Conservation (phyloP, 805 yeast species). For the Wickerhamiella sergipiensis region DNA sequence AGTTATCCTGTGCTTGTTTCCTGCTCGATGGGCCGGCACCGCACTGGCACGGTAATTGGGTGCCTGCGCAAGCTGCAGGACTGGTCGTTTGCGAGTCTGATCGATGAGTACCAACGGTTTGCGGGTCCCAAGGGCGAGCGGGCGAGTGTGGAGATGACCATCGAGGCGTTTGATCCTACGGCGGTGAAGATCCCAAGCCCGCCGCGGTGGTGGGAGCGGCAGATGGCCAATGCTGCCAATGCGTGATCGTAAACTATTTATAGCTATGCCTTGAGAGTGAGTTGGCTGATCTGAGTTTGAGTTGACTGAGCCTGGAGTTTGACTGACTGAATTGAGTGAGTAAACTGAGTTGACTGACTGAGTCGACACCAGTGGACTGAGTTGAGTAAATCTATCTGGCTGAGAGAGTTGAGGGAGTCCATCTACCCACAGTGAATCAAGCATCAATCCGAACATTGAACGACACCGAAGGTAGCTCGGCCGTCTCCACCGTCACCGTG, state of each 20-base stretch:
- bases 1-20: constrained; percentile 81
- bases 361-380: not conserved
- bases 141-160: constrained; percentile 76
- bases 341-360: not conserved
- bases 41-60: constrained; percentile 95
- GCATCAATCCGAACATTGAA: constrained; percentile 41
- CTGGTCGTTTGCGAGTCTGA: constrained; percentile 94
- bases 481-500: constrained; percentile 48
- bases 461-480: constrained; percentile 50
- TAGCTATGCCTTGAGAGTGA: too few species aligned
- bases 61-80: constrained; percentile 85
- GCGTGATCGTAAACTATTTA: too few species aligned
- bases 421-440: too few species aligned
- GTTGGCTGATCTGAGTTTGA: too few species aligned
- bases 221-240: not conserved
- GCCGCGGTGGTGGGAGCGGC: not conserved
- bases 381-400: too few species aligned
- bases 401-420: too few species aligned
- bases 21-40: constrained; percentile 97
- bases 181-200: constrained; percentile 20
- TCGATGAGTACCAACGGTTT: constrained; percentile 88
- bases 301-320: too few species aligned
- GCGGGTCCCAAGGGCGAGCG: constrained; percentile 90
- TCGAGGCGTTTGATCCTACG: constrained; percentile 52
- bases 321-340: too few species aligned